Base-by-base conservation (phyloP, 768 basidiomycete species). In the Pseudohyphozyma bogoriensis region DNA sequence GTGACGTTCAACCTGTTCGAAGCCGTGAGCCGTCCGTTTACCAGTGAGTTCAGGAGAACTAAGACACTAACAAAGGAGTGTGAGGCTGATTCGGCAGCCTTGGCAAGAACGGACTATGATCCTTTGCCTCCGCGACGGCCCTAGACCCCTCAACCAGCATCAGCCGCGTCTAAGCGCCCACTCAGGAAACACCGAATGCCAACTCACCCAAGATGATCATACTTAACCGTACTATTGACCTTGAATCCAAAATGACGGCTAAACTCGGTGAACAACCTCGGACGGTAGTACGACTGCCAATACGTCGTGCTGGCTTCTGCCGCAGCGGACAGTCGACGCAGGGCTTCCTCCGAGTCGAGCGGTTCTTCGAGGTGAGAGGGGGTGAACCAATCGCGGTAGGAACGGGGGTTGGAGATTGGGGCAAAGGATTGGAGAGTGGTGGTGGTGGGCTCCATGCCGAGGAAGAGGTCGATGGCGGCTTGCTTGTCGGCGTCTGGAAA, bases 401-500 rank as follows among this genome's bases (percentile, higher is more conserved):
- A 83, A 1, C 83, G 80, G 3, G 80, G 77, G 78, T 78, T 1
- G 79, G 76, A 4, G 75, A 72, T 37, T 78, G 78, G 56, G 22
- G 55, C 24, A 33, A 32, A 22, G 26, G n/a, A 29, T 36, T 51
- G 40, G 62, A 59, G 37, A 6, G 56, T 29, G 11, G 40, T 55
- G 1, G 56, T 40, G 13, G 53, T 37, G 31, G 55, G 51, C 45
- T 56, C 51, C 50, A 78, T 77, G 39, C 91, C 88, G 4, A 97
- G 82, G 74, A 97, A 97, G n/a, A 96, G 80, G 74, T 99, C 91
- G 72, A 96, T 99, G 9, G 93, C 92, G 12, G 86, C 80, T 74
- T 99, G 95, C 73, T 96, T 97, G 75, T 96, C 95, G 9, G 88
- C 89, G 71, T 99, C 93, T 89, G 62, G 35, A 44, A 0, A 6